These are phyloP conservation scores for Stemphylium beticola DNA, from an alignment of 2,329 filamentous ascomycete genomes.

Conservation along the genomic window DNA sequence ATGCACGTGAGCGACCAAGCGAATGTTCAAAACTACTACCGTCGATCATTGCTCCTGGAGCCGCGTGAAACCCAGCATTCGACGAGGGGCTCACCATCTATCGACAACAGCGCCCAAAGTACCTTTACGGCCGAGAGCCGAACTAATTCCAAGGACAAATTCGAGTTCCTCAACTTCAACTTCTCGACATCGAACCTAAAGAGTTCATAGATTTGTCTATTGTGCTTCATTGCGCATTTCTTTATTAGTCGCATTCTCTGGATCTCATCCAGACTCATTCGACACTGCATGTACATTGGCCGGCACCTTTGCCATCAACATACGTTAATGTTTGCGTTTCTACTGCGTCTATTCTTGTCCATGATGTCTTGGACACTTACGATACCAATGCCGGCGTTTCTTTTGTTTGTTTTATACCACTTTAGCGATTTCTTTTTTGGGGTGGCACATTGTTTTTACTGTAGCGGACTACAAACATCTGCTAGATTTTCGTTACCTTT, in stretches of 20 bases:
- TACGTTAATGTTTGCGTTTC: slow-evolving; percentile 32
- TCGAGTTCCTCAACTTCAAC: slow-evolving; percentile 48
- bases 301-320: slow-evolving; percentile 25
- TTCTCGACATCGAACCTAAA: slow-evolving; percentile 43
- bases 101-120: slow-evolving; percentile 35
- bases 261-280: slow-evolving; percentile 6
- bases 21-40: slow-evolving; percentile 73
- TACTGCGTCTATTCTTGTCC: slow-evolving; percentile 24
- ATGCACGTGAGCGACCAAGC: slow-evolving; percentile 71
- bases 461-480: slow-evolving; percentile 11
- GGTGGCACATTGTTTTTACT: slow-evolving; percentile 50
- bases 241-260: slow-evolving; percentile 15
- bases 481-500: slow-evolving; percentile 12
- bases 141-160: slow-evolving; percentile 43
- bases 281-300: slow-evolving; percentile 14
- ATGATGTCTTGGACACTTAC: slow-evolving; percentile 36
- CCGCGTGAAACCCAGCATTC: slow-evolving; percentile 64
- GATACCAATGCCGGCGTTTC: slow-evolving; percentile 40
- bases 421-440: slow-evolving; percentile 67
- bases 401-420: slow-evolving; percentile 47
- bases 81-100: slow-evolving; percentile 31
- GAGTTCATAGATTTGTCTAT: slow-evolving; percentile 35
- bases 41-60: slow-evolving; percentile 83
- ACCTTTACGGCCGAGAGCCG: slow-evolving; percentile 38
- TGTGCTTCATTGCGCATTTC: slow-evolving; percentile 29